Percentiles rank a stretch among this genome's conserved stretches.
Conservation (phyloP, 2,329 filamentous ascomycete genomes). For the Colletotrichum falcatum region DNA sequence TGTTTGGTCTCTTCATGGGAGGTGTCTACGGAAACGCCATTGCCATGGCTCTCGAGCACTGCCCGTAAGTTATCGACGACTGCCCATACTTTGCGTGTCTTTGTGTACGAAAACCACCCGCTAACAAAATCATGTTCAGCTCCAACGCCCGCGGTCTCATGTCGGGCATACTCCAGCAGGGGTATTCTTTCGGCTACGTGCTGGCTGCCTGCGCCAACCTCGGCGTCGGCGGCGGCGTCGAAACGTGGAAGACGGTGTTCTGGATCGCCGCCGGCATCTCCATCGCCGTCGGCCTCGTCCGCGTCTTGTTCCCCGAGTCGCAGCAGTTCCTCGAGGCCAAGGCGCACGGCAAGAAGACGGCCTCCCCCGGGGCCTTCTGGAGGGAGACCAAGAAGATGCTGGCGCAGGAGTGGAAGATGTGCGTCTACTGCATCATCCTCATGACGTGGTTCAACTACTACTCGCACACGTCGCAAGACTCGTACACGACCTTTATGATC, state of each 20-base stretch:
- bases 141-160: conserved; percentile 80
- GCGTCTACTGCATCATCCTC: conserved; percentile 79
- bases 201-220: conserved; percentile 81
- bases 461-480: conserved; percentile 84
- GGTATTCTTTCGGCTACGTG: conserved; percentile 84
- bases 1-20: conserved; percentile 85
- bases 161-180: conserved; percentile 85
- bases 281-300: conserved; percentile 75
- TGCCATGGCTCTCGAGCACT: conserved; percentile 81
- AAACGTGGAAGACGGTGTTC: conserved; percentile 81
- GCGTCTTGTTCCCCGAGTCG: conserved; percentile 78
- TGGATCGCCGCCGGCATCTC: conserved; percentile 76
- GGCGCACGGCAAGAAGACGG: conserved; percentile 61
- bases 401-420: conserved; percentile 78
- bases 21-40: conserved; percentile 84
- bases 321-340: conserved; percentile 80
- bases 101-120: neutral
- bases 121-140: conserved; percentile 48
- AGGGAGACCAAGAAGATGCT: conserved; percentile 77
- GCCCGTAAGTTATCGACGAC: conserved; percentile 65
- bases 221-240: conserved; percentile 72
- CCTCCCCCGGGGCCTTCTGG: conserved; percentile 70
- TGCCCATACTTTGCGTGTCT: neutral
- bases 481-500: conserved; percentile 85
- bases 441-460: conserved; percentile 85